Conservation (phyloP, 371 early-diverging fungal genomes). For the Catenaria anguillulae region DNA sequence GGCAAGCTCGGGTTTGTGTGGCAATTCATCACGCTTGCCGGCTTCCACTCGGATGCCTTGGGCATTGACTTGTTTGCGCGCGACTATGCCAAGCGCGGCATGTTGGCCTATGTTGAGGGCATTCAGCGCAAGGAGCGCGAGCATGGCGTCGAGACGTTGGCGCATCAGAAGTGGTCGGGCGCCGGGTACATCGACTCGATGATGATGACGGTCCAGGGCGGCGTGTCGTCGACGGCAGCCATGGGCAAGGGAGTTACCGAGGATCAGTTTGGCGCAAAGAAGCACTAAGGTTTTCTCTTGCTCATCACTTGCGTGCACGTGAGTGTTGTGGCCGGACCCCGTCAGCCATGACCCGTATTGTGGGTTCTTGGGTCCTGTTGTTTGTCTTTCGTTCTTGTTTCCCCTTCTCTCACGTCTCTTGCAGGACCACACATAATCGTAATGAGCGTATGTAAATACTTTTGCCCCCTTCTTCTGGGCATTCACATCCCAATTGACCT, state of each 20-base stretch:
- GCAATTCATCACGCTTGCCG: conserved; percentile 97
- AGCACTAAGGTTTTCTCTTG: background rate
- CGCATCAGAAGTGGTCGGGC: conserved; percentile 98
- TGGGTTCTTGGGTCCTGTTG: no score
- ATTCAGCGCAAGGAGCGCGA: conserved; percentile 89
- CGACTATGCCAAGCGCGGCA: conserved; percentile 73
- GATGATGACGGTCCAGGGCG: conserved; percentile 84
- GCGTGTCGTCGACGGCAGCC: conserved; percentile 89
- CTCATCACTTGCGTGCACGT: no score
- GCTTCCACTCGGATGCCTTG: conserved; percentile 86
- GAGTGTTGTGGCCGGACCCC: no score
- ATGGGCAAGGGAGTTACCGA: conserved; percentile 74
- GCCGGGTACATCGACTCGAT: conserved; percentile 85
- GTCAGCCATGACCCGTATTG: no score
- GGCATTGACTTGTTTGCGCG: conserved; percentile 72
- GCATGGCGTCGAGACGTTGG: conserved; percentile 79
- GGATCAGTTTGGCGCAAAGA: conserved; percentile 2
- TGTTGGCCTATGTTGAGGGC: conserved; percentile 87
- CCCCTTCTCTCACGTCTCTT: no score
- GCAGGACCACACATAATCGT: no score
- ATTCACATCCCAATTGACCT: no score
- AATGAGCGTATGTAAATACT: no score
- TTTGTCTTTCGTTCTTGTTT: no score
- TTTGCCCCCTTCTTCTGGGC: no score
- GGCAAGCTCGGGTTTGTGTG: conserved; percentile 89